Percentiles rank a stretch among this genome's conserved stretches.
phyloP scores from a whole-genome alignment of 2,329 filamentous ascomycete genomes.

The Phialemonium atrogriseum region DNA sequence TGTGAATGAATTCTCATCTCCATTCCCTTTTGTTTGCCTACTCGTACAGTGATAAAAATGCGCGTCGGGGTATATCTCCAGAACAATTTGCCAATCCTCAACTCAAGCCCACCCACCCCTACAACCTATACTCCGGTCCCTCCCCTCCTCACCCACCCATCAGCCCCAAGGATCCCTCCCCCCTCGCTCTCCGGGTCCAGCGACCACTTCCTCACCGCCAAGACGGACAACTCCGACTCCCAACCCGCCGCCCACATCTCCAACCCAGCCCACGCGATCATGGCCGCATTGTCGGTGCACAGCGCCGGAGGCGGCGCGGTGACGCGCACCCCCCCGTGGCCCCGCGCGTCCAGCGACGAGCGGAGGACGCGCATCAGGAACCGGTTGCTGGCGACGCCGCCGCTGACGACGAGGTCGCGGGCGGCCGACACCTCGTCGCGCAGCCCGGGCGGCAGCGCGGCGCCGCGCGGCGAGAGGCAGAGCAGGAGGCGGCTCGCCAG shows the following conservation, averaged over 20 bases:
- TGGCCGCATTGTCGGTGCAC: conserved; percentile 94
- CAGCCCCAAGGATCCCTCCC: conserved; percentile 59
- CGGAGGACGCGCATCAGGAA: conserved; percentile 64
- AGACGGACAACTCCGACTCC: conserved; percentile 50
- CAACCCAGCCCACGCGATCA: conserved; percentile 90
- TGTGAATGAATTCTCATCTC: too few species aligned
- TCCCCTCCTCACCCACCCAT: conserved; percentile 31
- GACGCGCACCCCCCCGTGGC: conserved; percentile 52
- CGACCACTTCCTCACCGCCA: conserved; percentile 62
- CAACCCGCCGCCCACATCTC: conserved; percentile 86
- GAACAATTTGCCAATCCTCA: neutral
- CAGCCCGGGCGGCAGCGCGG: neutral
- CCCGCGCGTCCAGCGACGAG: conserved; percentile 53
- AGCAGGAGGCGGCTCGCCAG: conserved; percentile 67
- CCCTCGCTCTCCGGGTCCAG: conserved; percentile 54
- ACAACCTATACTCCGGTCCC: conserved; percentile 1
- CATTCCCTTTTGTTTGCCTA: too few species aligned
- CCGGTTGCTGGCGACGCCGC: conserved; percentile 80
- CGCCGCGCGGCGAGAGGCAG: neutral
- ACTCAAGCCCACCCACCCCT: neutral
- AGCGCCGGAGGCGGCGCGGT: conserved; percentile 66
- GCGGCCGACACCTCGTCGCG: conserved; percentile 15
- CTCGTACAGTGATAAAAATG: too few species aligned
- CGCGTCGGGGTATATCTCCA: too few species aligned
- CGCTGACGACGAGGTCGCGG: conserved; percentile 69